phyloP scores from a whole-genome alignment of 2,329 filamentous ascomycete species.

The Hymenotorrendiella dingleyae region DNA sequence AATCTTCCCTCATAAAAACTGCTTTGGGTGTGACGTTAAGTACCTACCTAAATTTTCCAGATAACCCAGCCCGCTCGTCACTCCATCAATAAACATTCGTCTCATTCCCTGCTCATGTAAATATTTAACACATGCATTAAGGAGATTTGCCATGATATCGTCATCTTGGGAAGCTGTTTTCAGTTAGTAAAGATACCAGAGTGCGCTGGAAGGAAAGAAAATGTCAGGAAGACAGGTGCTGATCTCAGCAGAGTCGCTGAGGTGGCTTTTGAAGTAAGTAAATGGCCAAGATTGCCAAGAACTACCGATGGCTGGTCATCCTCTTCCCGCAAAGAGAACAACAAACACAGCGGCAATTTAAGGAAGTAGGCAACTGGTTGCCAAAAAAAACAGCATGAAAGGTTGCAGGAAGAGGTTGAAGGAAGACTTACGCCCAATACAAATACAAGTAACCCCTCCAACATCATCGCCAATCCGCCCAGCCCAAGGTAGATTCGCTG shows the following conservation, averaged over 20 bases:
- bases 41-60: constrained; percentile 47
- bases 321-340: too few species aligned
- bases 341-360: too few species aligned
- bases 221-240: not conserved
- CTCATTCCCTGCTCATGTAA: constrained; percentile 45
- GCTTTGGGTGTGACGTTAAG: not conserved
- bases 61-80: constrained; percentile 44
- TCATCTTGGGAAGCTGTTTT: constrained; percentile 30
- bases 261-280: not conserved
- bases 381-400: not conserved
- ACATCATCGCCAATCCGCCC: constrained; percentile 43
- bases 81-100: constrained; percentile 49
- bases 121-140: constrained; percentile 45
- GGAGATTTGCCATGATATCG: constrained; percentile 45
- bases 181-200: not conserved
- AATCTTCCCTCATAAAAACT: not conserved
- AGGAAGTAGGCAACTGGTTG: too few species aligned
- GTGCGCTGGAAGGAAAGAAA: not conserved
- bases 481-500: constrained; percentile 51
- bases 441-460: constrained; percentile 56
- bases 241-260: not conserved
- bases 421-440: constrained; percentile 43
- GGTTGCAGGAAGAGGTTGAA: not conserved
- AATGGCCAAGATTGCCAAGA: too few species aligned
- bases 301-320: too few species aligned